Base-by-base conservation (phyloP, 2,329 filamentous ascomycete species). In the Drechslera avenae region DNA sequence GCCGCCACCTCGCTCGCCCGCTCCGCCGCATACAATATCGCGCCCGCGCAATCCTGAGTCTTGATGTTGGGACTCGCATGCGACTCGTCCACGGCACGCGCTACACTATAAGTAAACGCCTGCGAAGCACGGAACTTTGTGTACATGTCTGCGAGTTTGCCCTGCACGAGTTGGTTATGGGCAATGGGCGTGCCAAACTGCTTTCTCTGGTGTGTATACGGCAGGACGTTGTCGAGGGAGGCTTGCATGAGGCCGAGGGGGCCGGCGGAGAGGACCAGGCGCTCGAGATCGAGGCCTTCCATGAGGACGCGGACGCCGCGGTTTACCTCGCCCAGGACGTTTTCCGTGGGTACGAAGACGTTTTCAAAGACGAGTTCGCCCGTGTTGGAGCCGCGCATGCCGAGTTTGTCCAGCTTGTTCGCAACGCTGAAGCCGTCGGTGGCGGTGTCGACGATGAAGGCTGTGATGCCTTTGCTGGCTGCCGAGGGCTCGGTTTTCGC, bases 341-440 rank as follows among this genome's bases (percentile, higher is more conserved):
- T 90, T 65, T 88, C 87, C 7, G 79, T 77, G 3, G 94, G 91
- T 5, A 97, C 91, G 69, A 97, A 96, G 50, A 97, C 91, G 60
- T 87, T 81, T 56, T 96, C 91, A 62, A 97, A 95, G 48, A 93
- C 83, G 18, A 97, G 83, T 75, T 97, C 94, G 65, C 94, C 94
- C 0, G 94, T 97, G 76, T 97, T 97, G 62, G 89, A 94, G 52
- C 94, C 94, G 50, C 94, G 85, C 94, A 99, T 99, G 62, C 94
- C 94, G 74, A 99, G 88, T 78, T 99, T 97, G 80, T 97, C 93
- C 14, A 97, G 85, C 76, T 97, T 97, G 56, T 90, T 83, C 5
- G 91, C 86, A 65, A 91, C 92, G 57, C 86, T 88, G 79, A 97
- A 97, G 35, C 94, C 93, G 31, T 85, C 76, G 8, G 74, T 66